Evolutionary conservation across 148 eudicot species (phyloP), one percentile per base, ranked within the genome.

Genomic region (Rhododendron kiyosumense): DNA sequence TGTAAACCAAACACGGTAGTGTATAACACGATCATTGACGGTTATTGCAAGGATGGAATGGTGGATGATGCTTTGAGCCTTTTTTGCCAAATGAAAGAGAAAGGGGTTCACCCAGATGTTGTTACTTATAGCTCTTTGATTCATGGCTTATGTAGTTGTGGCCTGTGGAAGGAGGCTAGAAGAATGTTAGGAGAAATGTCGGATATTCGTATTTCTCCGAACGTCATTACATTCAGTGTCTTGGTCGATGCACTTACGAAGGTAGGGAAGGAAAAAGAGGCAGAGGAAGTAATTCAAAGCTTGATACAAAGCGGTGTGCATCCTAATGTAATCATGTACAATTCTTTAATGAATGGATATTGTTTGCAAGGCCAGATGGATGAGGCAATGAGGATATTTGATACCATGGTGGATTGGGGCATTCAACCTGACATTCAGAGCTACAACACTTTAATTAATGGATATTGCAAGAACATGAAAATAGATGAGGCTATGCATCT

Each of bases 251-350:
- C 32, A 46, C 75, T 80, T 78, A 0, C 74, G 41, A 85, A 85
- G 84, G 24, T 41, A 80, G 77, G 87, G 61, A 80, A 8, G 81
- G 5, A 5, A 18, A 74, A 82, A 4, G 81, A 86, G 7, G 85
- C 82, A 8, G 30, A 63, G 71, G 71, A 63, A n/a, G 12, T 8
- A 1, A 9, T 63, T 63, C 30, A 63, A 7, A 1, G 26, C n/a
- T 26, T 82, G 85, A 73, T 49, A 3, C 17, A 86, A 57, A 71
- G 22, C n/a, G 85, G 85, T 12, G 54, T 48, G 6, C 2, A 26
- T 45, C 85, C 85, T 26, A 0, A 74, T 75, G 57, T 51, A 3
- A 7, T 69, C 57, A 54, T 30, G 1, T 86, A 86, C 14, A 86
- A 11, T 38, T 1, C 43, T 43, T 2, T 86, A 45, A 86, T 86